Base-by-base conservation (phyloP, 306 rosid species). In the Lagenaria siceraria region DNA sequence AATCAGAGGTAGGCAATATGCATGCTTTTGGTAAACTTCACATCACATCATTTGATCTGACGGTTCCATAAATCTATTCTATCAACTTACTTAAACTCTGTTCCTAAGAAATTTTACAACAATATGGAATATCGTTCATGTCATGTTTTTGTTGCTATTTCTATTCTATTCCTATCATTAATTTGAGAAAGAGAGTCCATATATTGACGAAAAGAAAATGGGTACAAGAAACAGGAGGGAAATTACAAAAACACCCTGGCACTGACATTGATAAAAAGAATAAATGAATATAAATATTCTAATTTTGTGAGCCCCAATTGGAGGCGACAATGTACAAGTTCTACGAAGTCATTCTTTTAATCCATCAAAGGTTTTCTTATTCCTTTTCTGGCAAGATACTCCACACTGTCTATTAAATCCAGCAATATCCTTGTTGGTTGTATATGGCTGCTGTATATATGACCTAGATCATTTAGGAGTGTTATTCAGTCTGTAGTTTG, bases 1-100 rank as follows among this genome's bases (percentile, higher is more conserved):
- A 83, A 83, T 63, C 98, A 64, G 98, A 94, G 97, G 98, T 91
- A 81, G 81, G 81, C 72, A 68, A 29, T 29, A 6, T 29, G 68
- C 48, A 2, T 46, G 65, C 76, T 35, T 61, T 53, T 71, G 79
- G 56, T 35, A 82, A 80, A 75, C 63, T 70, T 65, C 49, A 14
- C 73, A 77, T 71, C 58, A 71, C 18, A 65, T 65, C 29, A n/a
- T 18, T 38, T 65, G 51, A 65, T 38, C 21, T 7, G 24, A 65
- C 36, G 73, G 52, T 65, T 65, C 29, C 18, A 65, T 35, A 1
- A 1, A n/a, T 38, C 51, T 8, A n/a, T 65, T 65, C 73, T 35
- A 65, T 18, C 73, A 35, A 4, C 42, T 19, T 33, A 36, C 27
- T 36, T 35, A 0, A 36, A 64, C 7, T 17, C 49, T 64, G 19